Evolutionary conservation across 2,329 filamentous ascomycete species (phyloP).

Genomic region (Microdochium bolleyi): DNA sequence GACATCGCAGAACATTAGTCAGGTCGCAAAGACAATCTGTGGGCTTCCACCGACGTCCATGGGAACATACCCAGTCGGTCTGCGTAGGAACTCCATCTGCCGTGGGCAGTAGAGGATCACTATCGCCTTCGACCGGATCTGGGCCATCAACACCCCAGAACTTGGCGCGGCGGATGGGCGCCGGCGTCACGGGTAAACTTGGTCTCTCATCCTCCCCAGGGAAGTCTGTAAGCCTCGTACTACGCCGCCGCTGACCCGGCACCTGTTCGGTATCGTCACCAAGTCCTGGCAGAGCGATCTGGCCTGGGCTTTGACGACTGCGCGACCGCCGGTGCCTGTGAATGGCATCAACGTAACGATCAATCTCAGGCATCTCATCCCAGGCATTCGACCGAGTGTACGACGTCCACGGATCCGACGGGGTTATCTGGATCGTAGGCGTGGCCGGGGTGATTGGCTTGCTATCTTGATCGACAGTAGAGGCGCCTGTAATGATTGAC

Average conservation of each 20-base stretch:
- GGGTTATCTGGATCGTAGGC: conserved; percentile 34
- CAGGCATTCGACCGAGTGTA: conserved; percentile 81
- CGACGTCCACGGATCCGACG: conserved; percentile 59
- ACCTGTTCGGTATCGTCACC: conserved; percentile 22
- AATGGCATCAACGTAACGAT: conserved; percentile 74
- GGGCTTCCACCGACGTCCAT: conserved; percentile 39
- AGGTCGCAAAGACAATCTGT: conserved; percentile 47
- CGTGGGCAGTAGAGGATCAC: conserved; percentile 54
- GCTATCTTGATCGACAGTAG: conserved; percentile 26
- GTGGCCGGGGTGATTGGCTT: conserved; percentile 40
- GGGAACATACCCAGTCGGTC: conserved; percentile 87
- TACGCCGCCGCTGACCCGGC: conserved; percentile 22
- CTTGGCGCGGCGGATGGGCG: conserved; percentile 61
- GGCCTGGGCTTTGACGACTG: conserved; percentile 20
- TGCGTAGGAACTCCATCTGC: conserved; percentile 82
- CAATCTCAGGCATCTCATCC: conserved; percentile 86
- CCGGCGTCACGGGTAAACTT: conserved; percentile 84
- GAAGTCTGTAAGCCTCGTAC: conserved; percentile 77
- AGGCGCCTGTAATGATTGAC: conserved; percentile 24
- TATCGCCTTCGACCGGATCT: conserved; percentile 40
- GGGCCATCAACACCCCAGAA: conserved; percentile 52
- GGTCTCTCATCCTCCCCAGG: conserved; percentile 75
- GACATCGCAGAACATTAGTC: conserved; percentile 40
- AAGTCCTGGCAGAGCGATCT: conserved; percentile 12
- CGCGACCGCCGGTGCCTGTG: conserved; percentile 46